Conservation (phyloP, 768 basidiomycete genomes). For the Austroboletus festivus region DNA sequence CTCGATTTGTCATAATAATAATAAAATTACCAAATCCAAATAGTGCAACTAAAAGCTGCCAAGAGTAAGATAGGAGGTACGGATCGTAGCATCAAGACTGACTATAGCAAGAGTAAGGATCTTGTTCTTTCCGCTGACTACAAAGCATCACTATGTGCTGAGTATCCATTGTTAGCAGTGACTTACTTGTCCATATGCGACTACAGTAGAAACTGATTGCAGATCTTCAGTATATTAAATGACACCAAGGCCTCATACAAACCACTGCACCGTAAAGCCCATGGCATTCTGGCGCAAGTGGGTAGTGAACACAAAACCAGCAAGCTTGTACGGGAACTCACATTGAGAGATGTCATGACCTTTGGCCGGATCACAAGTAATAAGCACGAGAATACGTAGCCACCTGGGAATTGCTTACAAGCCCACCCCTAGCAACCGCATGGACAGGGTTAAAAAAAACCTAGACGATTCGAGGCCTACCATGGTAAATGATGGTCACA, state of each 20-base stretch:
- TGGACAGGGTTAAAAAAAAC: not conserved
- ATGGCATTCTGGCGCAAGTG: not conserved
- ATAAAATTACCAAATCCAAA: conserved; percentile 1
- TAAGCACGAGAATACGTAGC: not conserved
- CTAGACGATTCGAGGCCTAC: not conserved
- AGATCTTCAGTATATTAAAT: not conserved
- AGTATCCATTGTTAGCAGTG: not conserved
- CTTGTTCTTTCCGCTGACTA: conserved; percentile 14
- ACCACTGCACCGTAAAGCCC: conserved; percentile 6
- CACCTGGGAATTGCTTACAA: conserved; percentile 1
- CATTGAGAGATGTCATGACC: conserved; percentile 3
- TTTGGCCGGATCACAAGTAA: not conserved
- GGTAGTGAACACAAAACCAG: not conserved
- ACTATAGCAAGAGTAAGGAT: conserved; percentile 6
- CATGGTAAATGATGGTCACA: conserved; percentile 5
- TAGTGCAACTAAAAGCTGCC: not conserved
- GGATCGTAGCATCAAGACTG: not conserved
- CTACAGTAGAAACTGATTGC: conserved; percentile 9
- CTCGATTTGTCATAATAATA: not conserved
- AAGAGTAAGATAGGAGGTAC: not conserved
- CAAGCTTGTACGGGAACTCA: not conserved
- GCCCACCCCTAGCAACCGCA: conserved; percentile 5
- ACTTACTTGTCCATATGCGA: conserved; percentile 15
- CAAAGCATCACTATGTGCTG: not conserved
- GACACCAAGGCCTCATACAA: not conserved